These are phyloP conservation scores for Didymella sp. DNA, from an alignment of 2,329 filamentous ascomycete species.

Conservation along the genomic window DNA sequence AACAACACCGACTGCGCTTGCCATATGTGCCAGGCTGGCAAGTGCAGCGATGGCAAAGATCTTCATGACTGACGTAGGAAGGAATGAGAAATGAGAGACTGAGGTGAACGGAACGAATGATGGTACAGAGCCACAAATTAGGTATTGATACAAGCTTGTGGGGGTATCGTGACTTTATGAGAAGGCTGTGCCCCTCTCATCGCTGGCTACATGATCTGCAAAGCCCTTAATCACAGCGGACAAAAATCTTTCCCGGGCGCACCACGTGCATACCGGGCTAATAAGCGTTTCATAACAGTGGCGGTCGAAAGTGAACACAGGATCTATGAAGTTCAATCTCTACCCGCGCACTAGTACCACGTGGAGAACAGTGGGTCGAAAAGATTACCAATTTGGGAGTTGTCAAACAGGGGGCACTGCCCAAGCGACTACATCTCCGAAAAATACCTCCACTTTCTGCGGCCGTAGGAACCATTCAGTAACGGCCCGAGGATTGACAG, in stretches of 20 bases:
- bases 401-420: conserved; percentile 3
- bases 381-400: not conserved
- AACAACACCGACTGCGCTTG: conserved; percentile 17
- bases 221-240: conserved; percentile 9
- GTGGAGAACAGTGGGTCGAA: conserved; percentile 6
- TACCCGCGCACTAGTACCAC: conserved; percentile 5
- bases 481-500: not conserved
- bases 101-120: not conserved
- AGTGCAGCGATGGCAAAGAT: conserved; percentile 12
- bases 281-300: conserved; percentile 1
- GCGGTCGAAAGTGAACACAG: not conserved
- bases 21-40: conserved; percentile 16
- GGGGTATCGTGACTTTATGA: not conserved
- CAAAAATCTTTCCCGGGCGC: not conserved
- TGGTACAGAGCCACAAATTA: not conserved
- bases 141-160: not conserved
- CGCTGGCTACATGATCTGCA: conserved; percentile 1
- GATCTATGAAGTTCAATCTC: conserved; percentile 1
- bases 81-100: conserved; percentile 2
- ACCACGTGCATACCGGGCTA: not conserved
- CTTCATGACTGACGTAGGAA: conserved; percentile 10
- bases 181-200: not conserved
- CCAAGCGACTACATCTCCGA: conserved; percentile 4
- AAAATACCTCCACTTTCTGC: not conserved
- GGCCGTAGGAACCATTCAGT: not conserved